Evolutionary conservation across 2,329 filamentous ascomycete species (phyloP).

Genomic region (Capronia coronata): DNA sequence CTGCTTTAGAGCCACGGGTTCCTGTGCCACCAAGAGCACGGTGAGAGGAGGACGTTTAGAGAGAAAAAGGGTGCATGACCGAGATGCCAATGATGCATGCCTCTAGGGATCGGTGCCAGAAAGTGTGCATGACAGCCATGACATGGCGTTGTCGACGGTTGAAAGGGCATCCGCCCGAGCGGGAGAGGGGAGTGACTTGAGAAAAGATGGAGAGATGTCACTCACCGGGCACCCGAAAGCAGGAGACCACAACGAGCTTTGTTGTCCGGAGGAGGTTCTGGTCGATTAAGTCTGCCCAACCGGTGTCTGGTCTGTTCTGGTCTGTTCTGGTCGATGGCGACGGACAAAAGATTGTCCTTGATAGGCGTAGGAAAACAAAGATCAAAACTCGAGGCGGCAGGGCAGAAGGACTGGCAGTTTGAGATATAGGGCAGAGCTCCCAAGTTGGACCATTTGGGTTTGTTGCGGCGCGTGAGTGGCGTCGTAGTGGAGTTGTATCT

Average conservation of each 20-base stretch:
- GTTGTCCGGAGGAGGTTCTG: neutral
- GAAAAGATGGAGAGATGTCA: constrained; percentile 3
- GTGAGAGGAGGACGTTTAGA: constrained; percentile 14
- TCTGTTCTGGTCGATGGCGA: constrained; percentile 1
- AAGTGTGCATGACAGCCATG: constrained; percentile 20
- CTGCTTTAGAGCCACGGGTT: constrained; percentile 19
- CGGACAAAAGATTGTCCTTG: neutral
- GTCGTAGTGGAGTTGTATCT: constrained; percentile 7
- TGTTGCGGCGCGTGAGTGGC: constrained; percentile 11
- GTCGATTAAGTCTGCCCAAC: neutral
- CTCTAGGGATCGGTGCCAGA: constrained; percentile 18
- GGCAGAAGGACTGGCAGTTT: constrained; percentile 8
- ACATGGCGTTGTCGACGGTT: constrained; percentile 13
- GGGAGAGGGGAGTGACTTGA: constrained; percentile 9
- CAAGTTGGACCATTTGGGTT: constrained; percentile 6
- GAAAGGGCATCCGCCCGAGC: constrained; percentile 3
- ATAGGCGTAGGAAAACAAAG: neutral
- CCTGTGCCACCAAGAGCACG: constrained; percentile 17
- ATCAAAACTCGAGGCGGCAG: neutral
- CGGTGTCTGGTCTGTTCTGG: neutral
- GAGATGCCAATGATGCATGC: constrained; percentile 19
- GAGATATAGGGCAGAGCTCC: constrained; percentile 15
- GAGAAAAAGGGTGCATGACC: constrained; percentile 17
- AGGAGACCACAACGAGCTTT: neutral
- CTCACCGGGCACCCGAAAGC: constrained; percentile 7